A percentile compares a stretch with the other conserved stretches of the same genome.
phyloP scores from a whole-genome alignment of 371 early-diverging fungal species.

The Mucor circinelloides region DNA sequence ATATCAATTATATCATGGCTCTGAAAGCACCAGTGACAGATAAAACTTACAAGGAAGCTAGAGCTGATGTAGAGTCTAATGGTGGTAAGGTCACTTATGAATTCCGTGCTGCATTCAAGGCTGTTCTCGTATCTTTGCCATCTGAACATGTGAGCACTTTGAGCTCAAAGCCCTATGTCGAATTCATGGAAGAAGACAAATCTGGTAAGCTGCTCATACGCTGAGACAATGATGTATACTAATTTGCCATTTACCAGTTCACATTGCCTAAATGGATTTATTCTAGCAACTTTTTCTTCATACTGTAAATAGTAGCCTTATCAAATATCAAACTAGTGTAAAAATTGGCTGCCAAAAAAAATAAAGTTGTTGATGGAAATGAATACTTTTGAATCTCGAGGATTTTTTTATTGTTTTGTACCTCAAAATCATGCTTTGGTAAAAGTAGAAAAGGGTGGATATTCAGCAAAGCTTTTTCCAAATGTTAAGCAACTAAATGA shows the following conservation, averaged over 20 bases:
- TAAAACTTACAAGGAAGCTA: slow-evolving; percentile 16
- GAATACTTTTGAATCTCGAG: too few relatives aligned
- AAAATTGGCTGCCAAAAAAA: neutral
- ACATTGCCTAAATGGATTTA: neutral
- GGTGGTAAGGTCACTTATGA: slow-evolving; percentile 28
- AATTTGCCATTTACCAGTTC: neutral
- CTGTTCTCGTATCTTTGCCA: slow-evolving; percentile 21
- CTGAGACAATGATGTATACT: neutral
- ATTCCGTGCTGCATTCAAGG: slow-evolving; percentile 23
- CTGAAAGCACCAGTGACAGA: slow-evolving; percentile 23
- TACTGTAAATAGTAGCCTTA: neutral
- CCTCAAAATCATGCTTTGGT: too few relatives aligned
- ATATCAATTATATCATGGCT: slow-evolving; percentile 24
- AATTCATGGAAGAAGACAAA: slow-evolving; percentile 31
- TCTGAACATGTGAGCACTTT: slow-evolving; percentile 15
- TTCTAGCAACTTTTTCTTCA: neutral
- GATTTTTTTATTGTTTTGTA: too few relatives aligned
- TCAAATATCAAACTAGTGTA: neutral
- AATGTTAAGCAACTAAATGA: too few relatives aligned
- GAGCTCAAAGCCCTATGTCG: slow-evolving; percentile 21
- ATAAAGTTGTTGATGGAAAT: too few relatives aligned
- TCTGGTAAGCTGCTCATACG: slow-evolving; percentile 15
- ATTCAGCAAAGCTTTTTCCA: neutral
- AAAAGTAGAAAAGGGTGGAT: too few relatives aligned
- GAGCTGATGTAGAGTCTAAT: slow-evolving; percentile 19